Base-by-base conservation (phyloP, 768 basidiomycete genomes). In the Boletus rubroflammeus region DNA sequence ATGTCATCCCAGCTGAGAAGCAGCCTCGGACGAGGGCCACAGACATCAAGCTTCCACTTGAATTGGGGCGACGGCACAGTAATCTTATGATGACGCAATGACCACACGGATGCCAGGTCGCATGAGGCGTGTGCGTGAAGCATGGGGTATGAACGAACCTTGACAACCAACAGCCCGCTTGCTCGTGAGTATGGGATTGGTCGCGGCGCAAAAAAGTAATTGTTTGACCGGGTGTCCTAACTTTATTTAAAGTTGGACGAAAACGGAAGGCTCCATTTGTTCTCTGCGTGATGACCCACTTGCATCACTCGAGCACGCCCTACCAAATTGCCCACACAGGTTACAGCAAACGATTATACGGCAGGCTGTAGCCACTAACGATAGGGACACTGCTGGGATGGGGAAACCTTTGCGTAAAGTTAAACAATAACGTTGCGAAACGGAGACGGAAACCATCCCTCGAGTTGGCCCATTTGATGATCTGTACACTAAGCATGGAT, bases 121-220 rank as follows among this genome's bases (percentile, higher is more conserved):
- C 42, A 49, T n/a, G 57, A 47, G 50, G 52, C 52, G 39, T 51
- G 43, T 31, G 45, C 41, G 48, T 44, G 36, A 46, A 51, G 51
- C 34, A 36, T 29, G 39, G 19, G 19, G 13, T 13, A 25, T 17
- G 28, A 56, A 47, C n/a, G 43, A 55, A 40, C 40, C 28, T 43
- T 43, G 50, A 47, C 38, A 45, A 31, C 25, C 19, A 45, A 42
- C 47, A 42, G 17, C 17, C 46, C 23, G 23, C 44, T 41, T 31
- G 29, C 14, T 28, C 26, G 26, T 41, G 29, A 43, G 29, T 45
- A 43, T 21, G 29, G 38, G 34, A 8, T 40, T 9, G 7, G 2
- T 14, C 14, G 25, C 21, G 26, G 6, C 44, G 13, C 31, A 55
- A 15, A 55, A 40, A 45, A 36, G n/a, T 23, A 26, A 43, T 19